Percentiles rank a stretch among this genome's conserved stretches.
phyloP scores from a whole-genome alignment of 208 protist species.

The Trichomonas tenax region DNA sequence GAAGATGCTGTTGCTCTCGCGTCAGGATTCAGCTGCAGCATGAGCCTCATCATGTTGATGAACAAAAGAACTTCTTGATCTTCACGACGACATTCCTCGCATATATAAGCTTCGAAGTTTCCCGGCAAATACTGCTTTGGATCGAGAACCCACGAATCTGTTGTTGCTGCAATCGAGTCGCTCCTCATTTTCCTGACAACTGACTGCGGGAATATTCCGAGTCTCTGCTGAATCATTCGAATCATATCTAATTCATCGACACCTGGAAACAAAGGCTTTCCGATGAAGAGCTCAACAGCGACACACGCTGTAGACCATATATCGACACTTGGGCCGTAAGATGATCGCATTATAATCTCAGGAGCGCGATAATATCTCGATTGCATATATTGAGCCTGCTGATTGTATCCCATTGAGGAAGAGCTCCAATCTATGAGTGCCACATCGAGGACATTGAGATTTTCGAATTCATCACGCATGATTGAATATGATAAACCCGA shows the following conservation, averaged over 20 bases:
- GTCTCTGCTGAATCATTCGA: background rate
- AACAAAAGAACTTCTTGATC: background rate
- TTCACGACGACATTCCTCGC: background rate
- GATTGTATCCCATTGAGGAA: background rate
- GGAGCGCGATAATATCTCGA: conserved; percentile 43
- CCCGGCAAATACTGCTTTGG: background rate
- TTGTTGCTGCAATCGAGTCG: background rate
- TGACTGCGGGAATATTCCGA: background rate
- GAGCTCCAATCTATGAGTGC: background rate
- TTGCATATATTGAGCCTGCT: conserved; percentile 31
- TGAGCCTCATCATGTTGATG: background rate
- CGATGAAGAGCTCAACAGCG: conserved; percentile 69
- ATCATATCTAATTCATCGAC: background rate
- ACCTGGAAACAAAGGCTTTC: conserved; percentile 66
- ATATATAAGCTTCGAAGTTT: background rate
- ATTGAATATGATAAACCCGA: background rate
- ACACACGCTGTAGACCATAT: conserved; percentile 92
- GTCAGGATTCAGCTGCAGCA: background rate
- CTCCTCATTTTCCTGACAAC: background rate
- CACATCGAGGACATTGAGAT: background rate
- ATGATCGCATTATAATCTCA: conserved; percentile 40
- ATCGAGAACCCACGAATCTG: background rate
- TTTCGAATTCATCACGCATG: background rate
- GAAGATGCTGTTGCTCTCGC: background rate
- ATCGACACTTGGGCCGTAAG: conserved; percentile 75